Evolutionary conservation across 441 rosid species (phyloP), one percentile per base, ranked within the genome.

Genomic region (Erysimum cheiri): DNA sequence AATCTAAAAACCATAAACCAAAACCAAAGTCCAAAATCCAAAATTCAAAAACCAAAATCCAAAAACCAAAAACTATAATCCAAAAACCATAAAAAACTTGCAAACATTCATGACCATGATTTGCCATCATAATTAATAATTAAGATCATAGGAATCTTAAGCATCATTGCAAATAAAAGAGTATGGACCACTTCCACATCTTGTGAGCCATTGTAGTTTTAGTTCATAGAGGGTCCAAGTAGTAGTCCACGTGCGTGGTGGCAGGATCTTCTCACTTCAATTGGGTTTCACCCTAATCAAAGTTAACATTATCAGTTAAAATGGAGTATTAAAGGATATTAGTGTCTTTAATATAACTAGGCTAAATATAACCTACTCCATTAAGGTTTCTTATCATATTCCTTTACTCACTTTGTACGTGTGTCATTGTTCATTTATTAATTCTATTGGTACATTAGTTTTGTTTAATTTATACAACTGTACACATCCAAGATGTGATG

Each of bases 241-340:
- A 64, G 71, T 64, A 73, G 43, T 67, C 57, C 19, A 40, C 78
- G 61, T 46, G 78, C 73, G 70, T 74, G 78, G 74, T 61, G 53
- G 70, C 44, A 47, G 70, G 60, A 74, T 74, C 78, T 61, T 69
- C 73, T 68, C 39, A 14, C 74, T 74, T 68, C 68, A 67, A 7
- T 44, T 54, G n/a, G 49, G 69, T 37, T 61, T 62, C 67, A 32
- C 48, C 14, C 39, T 63, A 56, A 63, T 68, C 78, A 74, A 74
- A 60, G 58, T 60, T 68, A 22, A 17, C 46, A 66, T 58, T 49
- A 0, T 43, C 43, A 13, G 33, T 60, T 54, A 29, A 33, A 49
- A 11, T 22, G 12, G 63, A 41, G 32, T 60, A 47, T 73, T 50
- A 36, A 35, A 53, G 60, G 39, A 26, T 52, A 43, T 10, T 44